Conservation (phyloP, 73 alveolate genomes). For the Paramecium sexaurelia region DNA sequence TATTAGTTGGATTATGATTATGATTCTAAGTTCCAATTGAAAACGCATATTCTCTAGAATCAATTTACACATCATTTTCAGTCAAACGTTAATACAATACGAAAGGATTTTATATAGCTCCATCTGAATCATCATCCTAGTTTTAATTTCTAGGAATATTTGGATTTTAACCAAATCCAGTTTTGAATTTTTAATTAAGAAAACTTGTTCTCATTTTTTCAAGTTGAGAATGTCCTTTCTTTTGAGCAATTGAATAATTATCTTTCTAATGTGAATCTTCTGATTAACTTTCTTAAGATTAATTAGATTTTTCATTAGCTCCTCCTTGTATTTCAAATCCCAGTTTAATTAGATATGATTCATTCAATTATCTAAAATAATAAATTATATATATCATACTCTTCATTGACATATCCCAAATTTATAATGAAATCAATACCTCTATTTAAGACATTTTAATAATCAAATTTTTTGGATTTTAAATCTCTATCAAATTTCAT, state of each 20-base stretch:
- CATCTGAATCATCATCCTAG: neutral
- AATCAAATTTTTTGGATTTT: neutral
- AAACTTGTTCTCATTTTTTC: conserved; percentile 12
- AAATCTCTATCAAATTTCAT: neutral
- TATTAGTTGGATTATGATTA: neutral
- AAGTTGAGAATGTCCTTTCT: neutral
- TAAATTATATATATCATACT: neutral
- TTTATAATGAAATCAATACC: neutral
- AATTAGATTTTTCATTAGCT: neutral
- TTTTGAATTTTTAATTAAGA: neutral
- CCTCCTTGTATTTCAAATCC: neutral
- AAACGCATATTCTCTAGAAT: neutral
- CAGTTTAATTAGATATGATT: neutral
- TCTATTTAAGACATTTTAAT: neutral
- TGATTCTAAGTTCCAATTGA: neutral
- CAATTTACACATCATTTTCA: neutral
- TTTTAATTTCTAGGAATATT: neutral
- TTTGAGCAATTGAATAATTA: neutral
- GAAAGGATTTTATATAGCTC: neutral
- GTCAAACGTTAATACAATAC: neutral
- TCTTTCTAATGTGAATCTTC: neutral
- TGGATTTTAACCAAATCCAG: neutral
- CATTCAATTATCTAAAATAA: neutral
- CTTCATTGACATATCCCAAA: neutral
- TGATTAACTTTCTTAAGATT: neutral